Conservation (phyloP, 1,284 basidiomycete genomes). For the Ustilago xerochloae region DNA sequence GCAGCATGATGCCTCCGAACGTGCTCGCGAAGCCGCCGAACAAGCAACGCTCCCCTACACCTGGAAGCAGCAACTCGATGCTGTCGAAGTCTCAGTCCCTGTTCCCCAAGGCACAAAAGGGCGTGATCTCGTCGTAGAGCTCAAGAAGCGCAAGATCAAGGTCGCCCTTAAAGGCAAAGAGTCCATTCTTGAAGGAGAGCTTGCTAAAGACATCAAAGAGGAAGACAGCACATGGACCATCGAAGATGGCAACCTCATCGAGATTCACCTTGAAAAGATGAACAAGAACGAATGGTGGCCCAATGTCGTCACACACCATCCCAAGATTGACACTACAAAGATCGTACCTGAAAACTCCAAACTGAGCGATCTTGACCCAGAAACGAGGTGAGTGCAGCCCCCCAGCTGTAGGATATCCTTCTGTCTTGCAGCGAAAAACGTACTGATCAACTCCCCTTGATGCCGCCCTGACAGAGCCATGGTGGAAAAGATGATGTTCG, state of each 20-base stretch:
- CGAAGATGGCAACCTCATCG: slow-evolving; percentile 80
- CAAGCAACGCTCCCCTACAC: slow-evolving; percentile 89
- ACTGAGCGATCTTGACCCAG: slow-evolving; percentile 92
- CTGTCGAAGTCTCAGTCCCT: slow-evolving; percentile 84
- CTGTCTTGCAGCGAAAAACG: no score
- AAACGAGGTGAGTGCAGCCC: slow-evolving; percentile 77
- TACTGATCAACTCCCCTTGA: background rate
- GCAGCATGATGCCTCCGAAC: slow-evolving; percentile 77
- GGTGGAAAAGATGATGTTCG: slow-evolving; percentile 99
- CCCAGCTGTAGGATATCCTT: no score
- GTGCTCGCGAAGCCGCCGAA: slow-evolving; percentile 79
- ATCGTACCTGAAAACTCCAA: slow-evolving; percentile 96
- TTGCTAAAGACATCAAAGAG: slow-evolving; percentile 91
- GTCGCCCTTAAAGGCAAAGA: slow-evolving; percentile 87
- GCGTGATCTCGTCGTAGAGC: slow-evolving; percentile 79
- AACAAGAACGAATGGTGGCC: slow-evolving; percentile 96
- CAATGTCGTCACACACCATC: slow-evolving; percentile 92
- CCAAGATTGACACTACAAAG: slow-evolving; percentile 96
- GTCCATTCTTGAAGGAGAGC: slow-evolving; percentile 80
- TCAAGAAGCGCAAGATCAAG: slow-evolving; percentile 83
- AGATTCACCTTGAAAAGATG: slow-evolving; percentile 86
- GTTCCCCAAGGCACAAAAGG: slow-evolving; percentile 87
- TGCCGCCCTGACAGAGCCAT: slow-evolving; percentile 80
- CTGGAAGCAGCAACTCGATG: slow-evolving; percentile 90
- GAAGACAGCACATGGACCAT: slow-evolving; percentile 98